phyloP scores from a whole-genome alignment of 179 eudicot species.

The Corrigiola litoralis region DNA sequence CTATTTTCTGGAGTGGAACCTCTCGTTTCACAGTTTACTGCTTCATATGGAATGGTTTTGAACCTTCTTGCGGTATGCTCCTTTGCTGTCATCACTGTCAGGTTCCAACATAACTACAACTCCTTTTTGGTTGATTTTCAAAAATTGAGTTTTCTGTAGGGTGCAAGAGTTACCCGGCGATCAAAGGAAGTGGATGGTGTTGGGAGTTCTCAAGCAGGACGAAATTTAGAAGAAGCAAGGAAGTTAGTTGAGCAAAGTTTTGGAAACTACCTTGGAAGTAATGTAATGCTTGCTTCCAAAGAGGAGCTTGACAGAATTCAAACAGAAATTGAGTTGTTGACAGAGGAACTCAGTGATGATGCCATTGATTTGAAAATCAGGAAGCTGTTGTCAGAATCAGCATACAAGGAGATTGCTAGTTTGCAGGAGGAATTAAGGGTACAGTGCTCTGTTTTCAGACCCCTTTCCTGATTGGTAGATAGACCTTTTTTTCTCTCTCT shows the following conservation, averaged over 20 bases:
- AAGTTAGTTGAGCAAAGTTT: constrained; percentile 96
- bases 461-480: not conserved
- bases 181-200: constrained; percentile 49
- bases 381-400: constrained; percentile 58
- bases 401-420: constrained; percentile 75
- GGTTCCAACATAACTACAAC: not conserved
- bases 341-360: constrained; percentile 75
- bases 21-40: constrained; percentile 95
- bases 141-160: constrained; percentile 40
- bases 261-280: constrained; percentile 98
- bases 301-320: constrained; percentile 80
- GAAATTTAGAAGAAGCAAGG: constrained; percentile 92
- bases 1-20: constrained; percentile 90
- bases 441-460: constrained; percentile 3
- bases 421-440: constrained; percentile 88
- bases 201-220: constrained; percentile 54
- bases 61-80: constrained; percentile 86
- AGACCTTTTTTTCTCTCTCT: not conserved
- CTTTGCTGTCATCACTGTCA: constrained; percentile 6
- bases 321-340: constrained; percentile 63
- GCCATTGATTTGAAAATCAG: constrained; percentile 75
- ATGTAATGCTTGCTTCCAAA: constrained; percentile 94
- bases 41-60: constrained; percentile 98
- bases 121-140: constrained; percentile 10
- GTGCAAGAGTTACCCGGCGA: constrained; percentile 72